These are phyloP conservation scores for Nemania serpens DNA, from an alignment of 2,329 filamentous ascomycete genomes.

Conservation along the genomic window DNA sequence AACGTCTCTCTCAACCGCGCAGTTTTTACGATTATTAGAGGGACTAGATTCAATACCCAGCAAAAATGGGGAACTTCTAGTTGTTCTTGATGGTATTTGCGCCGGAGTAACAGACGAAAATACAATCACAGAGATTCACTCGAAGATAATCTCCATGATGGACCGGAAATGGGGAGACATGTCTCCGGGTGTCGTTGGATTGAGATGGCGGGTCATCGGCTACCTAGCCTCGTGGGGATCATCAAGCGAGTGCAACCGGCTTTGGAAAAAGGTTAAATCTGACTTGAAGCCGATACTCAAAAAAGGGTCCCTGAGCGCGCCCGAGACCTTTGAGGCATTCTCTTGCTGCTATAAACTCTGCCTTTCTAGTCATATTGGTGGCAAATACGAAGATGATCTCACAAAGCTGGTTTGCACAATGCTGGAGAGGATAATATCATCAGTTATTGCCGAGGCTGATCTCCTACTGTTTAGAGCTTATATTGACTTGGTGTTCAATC, in stretches of 20 bases:
- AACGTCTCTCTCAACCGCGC: constrained; percentile 43
- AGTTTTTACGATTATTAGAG: constrained; percentile 45
- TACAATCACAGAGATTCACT: constrained; percentile 38
- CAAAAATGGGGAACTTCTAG: constrained; percentile 38
- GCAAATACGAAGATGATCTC: constrained; percentile 35
- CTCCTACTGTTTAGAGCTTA: constrained; percentile 27
- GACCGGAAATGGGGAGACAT: constrained; percentile 29
- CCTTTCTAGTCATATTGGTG: constrained; percentile 36
- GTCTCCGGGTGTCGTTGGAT: constrained; percentile 32
- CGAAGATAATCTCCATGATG: constrained; percentile 43
- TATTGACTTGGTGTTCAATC: constrained; percentile 34
- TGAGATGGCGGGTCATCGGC: constrained; percentile 40
- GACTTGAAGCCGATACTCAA: constrained; percentile 35
- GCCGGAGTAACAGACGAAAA: constrained; percentile 44
- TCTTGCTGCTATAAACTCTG: constrained; percentile 37
- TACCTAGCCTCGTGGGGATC: constrained; percentile 37
- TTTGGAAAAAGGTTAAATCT: constrained; percentile 36
- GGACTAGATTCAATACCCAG: constrained; percentile 38
- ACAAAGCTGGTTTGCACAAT: constrained; percentile 33
- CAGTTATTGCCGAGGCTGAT: constrained; percentile 24
- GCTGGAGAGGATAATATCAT: constrained; percentile 31
- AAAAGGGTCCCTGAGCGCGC: constrained; percentile 28
- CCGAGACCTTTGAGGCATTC: constrained; percentile 40
- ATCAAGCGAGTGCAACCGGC: constrained; percentile 31
- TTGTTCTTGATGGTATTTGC: constrained; percentile 46